Conservation (phyloP, 2,329 filamentous ascomycete species). For the Diplodia scrobiculata region DNA sequence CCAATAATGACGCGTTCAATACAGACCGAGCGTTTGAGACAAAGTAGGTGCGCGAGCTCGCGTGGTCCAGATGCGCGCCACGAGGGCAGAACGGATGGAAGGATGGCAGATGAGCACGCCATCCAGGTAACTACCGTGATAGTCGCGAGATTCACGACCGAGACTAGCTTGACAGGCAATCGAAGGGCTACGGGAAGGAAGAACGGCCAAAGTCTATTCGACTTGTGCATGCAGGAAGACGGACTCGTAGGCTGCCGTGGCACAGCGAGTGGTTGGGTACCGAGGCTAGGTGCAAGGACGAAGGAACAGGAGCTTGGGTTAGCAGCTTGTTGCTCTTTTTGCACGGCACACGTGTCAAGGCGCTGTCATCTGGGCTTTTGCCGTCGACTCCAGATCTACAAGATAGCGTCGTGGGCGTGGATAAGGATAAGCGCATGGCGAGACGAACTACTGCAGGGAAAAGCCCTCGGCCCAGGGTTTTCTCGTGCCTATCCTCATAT, state of each 20-base stretch:
- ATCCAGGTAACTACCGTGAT: neutral
- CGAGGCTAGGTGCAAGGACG: neutral
- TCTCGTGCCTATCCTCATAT: neutral
- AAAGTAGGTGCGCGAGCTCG: neutral
- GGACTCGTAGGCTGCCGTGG: neutral
- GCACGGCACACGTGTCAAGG: neutral
- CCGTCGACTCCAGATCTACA: neutral
- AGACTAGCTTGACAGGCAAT: neutral
- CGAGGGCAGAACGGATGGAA: neutral
- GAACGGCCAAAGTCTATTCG: neutral
- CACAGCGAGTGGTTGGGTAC: neutral
- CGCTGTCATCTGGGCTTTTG: no score
- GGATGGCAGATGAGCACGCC: neutral
- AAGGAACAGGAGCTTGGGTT: neutral
- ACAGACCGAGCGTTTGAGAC: neutral
- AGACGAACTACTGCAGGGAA: conserved; percentile 18
- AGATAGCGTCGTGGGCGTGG: neutral
- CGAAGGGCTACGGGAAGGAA: neutral
- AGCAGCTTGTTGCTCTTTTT: neutral
- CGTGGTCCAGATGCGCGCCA: neutral
- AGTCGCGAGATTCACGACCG: neutral
- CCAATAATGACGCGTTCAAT: neutral
- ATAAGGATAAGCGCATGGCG: neutral
- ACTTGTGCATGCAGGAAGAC: neutral
- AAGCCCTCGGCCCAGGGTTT: neutral